Conservation (phyloP, 768 basidiomycete genomes). For the Naematelia aurantialba region DNA sequence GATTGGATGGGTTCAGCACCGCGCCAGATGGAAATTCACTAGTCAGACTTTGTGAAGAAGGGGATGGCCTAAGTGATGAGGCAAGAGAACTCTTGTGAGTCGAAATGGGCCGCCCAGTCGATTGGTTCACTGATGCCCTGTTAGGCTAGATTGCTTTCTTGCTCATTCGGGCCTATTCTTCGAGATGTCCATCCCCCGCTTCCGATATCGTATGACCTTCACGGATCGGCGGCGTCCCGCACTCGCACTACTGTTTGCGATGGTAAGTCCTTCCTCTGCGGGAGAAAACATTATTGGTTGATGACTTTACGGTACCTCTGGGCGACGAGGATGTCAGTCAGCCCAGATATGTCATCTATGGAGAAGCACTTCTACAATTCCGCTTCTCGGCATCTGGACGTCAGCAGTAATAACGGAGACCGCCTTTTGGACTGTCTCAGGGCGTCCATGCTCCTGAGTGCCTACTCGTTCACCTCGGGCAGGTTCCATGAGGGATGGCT, state of each 20-base stretch:
- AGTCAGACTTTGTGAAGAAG: slow-evolving; percentile 15
- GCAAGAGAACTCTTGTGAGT: slow-evolving; percentile 32
- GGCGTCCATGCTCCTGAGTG: slow-evolving; percentile 36
- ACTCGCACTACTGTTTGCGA: slow-evolving; percentile 35
- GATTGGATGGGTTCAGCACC: slow-evolving; percentile 10
- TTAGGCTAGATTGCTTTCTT: slow-evolving; percentile 33
- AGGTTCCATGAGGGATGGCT: slow-evolving; percentile 41
- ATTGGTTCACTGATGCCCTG: slow-evolving; percentile 1
- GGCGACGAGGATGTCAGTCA: slow-evolving; percentile 36
- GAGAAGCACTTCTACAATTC: slow-evolving; percentile 29
- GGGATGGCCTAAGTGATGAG: slow-evolving; percentile 31
- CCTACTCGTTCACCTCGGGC: slow-evolving; percentile 31
- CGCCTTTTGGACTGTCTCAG: slow-evolving; percentile 34
- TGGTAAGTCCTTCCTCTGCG: slow-evolving; percentile 21
- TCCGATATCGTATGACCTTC: slow-evolving; percentile 34
- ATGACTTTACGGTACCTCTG: slow-evolving; percentile 38
- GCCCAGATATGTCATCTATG: slow-evolving; percentile 20
- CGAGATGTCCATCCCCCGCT: slow-evolving; percentile 41
- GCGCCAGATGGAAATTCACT: slow-evolving; percentile 9
- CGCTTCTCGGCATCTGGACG: slow-evolving; percentile 26
- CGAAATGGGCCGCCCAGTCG: background rate
- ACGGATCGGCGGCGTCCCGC: slow-evolving; percentile 33
- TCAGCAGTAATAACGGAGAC: slow-evolving; percentile 27
- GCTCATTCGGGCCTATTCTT: slow-evolving; percentile 37
- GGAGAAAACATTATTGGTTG: background rate